These are phyloP conservation scores for Trichosporon ovoides DNA, from an alignment of 1,284 basidiomycete genomes.

Conservation along the genomic window DNA sequence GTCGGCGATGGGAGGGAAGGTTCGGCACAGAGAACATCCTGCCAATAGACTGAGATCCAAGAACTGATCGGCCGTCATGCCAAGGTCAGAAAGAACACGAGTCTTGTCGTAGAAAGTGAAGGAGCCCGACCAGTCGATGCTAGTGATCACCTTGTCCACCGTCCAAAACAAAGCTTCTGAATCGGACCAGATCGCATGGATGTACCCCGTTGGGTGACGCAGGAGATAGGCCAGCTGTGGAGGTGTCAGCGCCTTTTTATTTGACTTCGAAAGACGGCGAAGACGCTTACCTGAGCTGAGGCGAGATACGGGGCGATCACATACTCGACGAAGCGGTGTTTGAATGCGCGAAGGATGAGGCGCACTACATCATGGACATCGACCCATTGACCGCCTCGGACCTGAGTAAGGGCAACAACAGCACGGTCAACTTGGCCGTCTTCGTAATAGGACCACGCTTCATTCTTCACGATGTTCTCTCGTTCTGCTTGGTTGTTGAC, in stretches of 20 bases:
- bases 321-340: constrained; percentile 93
- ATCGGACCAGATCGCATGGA: constrained; percentile 88
- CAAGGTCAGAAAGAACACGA: constrained; percentile 67
- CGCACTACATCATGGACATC: constrained; percentile 85
- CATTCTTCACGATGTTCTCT: constrained; percentile 50
- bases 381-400: constrained; percentile 56
- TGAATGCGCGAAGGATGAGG: constrained; percentile 84
- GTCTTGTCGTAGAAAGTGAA: constrained; percentile 85
- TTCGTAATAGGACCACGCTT: constrained; percentile 88
- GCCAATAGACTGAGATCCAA: constrained; percentile 88
- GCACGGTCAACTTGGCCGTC: constrained; percentile 79
- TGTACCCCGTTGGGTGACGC: constrained; percentile 86
- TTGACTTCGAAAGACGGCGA: background rate
- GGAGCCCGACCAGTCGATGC: constrained; percentile 65
- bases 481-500: constrained; percentile 56
- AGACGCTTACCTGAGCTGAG: constrained; percentile 71
- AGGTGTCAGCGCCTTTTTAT: background rate
- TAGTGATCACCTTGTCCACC: constrained; percentile 84
- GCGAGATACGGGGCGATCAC: constrained; percentile 91
- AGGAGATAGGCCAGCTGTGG: constrained; percentile 83
- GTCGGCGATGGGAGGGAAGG: constrained; percentile 78
- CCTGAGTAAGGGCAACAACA: constrained; percentile 70
- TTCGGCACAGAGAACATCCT: constrained; percentile 78
- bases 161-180: constrained; percentile 87
- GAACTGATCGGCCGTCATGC: constrained; percentile 81